Evolutionary conservation across 1,284 basidiomycete species (phyloP), one percentile per base, ranked within the genome.

Genomic region (Ceratobasidium sp.): DNA sequence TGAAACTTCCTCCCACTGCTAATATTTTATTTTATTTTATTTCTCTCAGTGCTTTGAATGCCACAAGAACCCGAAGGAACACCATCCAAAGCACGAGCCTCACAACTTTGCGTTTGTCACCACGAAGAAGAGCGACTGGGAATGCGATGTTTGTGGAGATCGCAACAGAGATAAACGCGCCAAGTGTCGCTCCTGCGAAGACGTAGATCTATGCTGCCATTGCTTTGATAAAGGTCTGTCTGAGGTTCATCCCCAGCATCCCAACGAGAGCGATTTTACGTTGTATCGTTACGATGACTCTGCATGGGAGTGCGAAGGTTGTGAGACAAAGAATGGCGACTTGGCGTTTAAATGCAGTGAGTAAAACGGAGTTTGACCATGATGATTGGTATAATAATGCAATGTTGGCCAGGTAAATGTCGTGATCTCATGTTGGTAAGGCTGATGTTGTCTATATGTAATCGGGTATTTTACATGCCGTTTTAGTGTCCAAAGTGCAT

Each of bases 41-140:
- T 5, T 16, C 54, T 14, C n/a, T 14, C 41, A 56, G 60, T 66
- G 60, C 41, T 66, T 66, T 16, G 60, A 66, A 9, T 66, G 60
- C n/a, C 60, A 54, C 50, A 66, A 66, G 49, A 66, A 66, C 23
- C 50, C 60, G 27, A 66, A 39, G 25, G 50, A 66, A 23, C 60
- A 66, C 27, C 60, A 66, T 50, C 9, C 60, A 21, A 66, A 66
- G 44, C 60, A 66, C 25, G 60, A 49, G 11, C 60, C 60, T 14
- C 60, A 54, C 29, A 66, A 66, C 39, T 66, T 66, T 54, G 60
- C 60, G 1, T 39, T 66, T 6, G 60, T 66, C 4, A 66, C 60
- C 19, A 50, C 50, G 5, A 50, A 39, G n/a, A 50, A 66, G 25
- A 50, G 60, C 14, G 25, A 53, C 21, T 66, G 60, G 60, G 60